Conservation (phyloP, 768 basidiomycete species). For the Collybia sordida region DNA sequence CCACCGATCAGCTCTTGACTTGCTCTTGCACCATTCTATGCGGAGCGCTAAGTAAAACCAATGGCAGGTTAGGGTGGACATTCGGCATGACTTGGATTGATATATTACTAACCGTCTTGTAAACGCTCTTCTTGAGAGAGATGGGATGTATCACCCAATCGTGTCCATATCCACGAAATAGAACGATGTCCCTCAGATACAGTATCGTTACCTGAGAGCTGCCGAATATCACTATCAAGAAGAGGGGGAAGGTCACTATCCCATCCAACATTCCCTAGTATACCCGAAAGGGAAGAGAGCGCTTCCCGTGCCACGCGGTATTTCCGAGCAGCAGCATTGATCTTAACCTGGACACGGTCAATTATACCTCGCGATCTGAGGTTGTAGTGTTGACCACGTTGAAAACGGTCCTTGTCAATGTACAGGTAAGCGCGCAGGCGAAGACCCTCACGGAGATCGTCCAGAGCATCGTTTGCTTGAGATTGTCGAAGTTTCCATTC, state of each 20-base stretch:
- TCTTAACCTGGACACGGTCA: neutral
- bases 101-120: neutral
- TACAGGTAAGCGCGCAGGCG: neutral
- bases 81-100: neutral
- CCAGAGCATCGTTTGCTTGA: neutral
- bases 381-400: neutral
- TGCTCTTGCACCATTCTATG: conserved; percentile 4
- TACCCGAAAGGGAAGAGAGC: neutral
- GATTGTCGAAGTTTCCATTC: neutral
- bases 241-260: neutral
- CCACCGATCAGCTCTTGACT: too few species aligned
- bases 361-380: neutral
- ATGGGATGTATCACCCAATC: neutral
- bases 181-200: neutral
- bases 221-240: neutral
- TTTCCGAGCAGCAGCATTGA: neutral
- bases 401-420: too few species aligned
- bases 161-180: neutral
- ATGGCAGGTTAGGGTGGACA: neutral
- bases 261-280: neutral
- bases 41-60: neutral
- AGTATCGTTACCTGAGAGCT: neutral
- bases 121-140: neutral
- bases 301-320: neutral
- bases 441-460: neutral